phyloP scores from a whole-genome alignment of 495 filamentous ascomycete species.

The Aspergillus haitiensis region DNA sequence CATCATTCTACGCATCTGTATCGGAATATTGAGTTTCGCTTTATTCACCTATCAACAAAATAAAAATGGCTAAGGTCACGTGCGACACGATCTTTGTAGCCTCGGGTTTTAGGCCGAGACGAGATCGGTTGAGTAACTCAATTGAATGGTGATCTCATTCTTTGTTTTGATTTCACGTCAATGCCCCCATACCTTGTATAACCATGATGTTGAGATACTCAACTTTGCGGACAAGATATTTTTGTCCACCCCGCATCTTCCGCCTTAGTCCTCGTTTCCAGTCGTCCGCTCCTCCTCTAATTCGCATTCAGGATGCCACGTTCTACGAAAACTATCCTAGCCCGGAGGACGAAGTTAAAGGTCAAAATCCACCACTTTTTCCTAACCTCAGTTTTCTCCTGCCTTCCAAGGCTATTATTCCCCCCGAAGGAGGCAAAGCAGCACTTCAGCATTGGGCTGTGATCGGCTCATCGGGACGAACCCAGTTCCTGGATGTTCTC shows the following conservation, averaged over 20 bases:
- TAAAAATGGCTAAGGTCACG: too few relatives aligned
- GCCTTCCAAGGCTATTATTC: conserved; percentile 44
- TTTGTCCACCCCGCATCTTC: conserved; percentile 7
- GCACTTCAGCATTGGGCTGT: conserved; percentile 67
- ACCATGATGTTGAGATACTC: conserved; percentile 10
- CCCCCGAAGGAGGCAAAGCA: conserved; percentile 5
- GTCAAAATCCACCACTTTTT: conserved; percentile 61
- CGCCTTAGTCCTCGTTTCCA: conserved; percentile 14
- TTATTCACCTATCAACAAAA: too few relatives aligned
- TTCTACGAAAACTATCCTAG: conserved; percentile 80
- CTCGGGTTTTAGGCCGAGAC: conserved; percentile 16
- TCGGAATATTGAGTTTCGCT: too few relatives aligned
- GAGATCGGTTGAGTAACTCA: not conserved
- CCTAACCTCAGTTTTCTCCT: conserved; percentile 64
- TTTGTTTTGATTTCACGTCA: not conserved
- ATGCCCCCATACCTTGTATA: not conserved
- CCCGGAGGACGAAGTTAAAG: conserved; percentile 35
- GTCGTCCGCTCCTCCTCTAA: conserved; percentile 53
- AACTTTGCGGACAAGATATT: conserved; percentile 10
- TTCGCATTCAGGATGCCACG: conserved; percentile 70
- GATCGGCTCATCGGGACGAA: conserved; percentile 69
- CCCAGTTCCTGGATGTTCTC: conserved; percentile 73
- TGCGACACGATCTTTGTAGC: not conserved
- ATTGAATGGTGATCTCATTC: conserved; percentile 4
- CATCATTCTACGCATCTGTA: too few relatives aligned